Base-by-base conservation (phyloP, 2,329 filamentous ascomycete genomes). In the Calonectria pseudoturangicola region DNA sequence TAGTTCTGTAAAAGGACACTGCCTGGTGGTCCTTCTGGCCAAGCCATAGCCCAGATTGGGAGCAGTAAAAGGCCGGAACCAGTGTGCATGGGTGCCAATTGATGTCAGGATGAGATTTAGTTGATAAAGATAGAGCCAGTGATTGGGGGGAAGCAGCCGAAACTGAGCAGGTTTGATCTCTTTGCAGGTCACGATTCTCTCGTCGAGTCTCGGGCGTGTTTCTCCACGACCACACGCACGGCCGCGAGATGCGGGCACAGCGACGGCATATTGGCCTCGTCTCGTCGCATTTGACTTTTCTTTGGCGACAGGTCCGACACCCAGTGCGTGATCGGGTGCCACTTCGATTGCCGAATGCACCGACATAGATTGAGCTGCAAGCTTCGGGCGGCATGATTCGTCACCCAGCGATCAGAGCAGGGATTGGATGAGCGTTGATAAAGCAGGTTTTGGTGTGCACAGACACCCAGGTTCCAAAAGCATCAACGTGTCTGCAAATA, bases 241-340 rank as follows among this genome's bases (percentile, higher is more conserved):
- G 47, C 33, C 63, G 21, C 15, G 63, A 66, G 21, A 66, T 21
- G 16, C 47, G 45, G 10, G 63, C 63, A 27, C 63, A 66, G 8
- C 63, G 63, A 8, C 63, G 63, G 9, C 63, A 66, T 10, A 30
- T 27, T 12, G 63, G 63, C 25, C 16, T 66, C 9, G 63, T 66
- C 25, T 66, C 63, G 30, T 66, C 63, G 25, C 63, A 66, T 27
- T 66, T 66, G 47, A 66, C 63, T 21, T 66, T 66, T 66, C 47
- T 50, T 10, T 27, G 47, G 10, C 63, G 63, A 66, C 63, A 66
- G 9, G 63, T 66, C 13, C 13, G 63, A 21, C 63, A 66, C 43
- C 63, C 63, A n/a, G 63, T 66, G 12, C 63, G 63, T 15, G 63
- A 66, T n/a, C 63, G 33, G 63, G 63, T 13, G 45, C 63, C 63